Evolutionary conservation across 2,329 filamentous ascomycete species (phyloP).

Genomic region (Epicoccum sorghinum): DNA sequence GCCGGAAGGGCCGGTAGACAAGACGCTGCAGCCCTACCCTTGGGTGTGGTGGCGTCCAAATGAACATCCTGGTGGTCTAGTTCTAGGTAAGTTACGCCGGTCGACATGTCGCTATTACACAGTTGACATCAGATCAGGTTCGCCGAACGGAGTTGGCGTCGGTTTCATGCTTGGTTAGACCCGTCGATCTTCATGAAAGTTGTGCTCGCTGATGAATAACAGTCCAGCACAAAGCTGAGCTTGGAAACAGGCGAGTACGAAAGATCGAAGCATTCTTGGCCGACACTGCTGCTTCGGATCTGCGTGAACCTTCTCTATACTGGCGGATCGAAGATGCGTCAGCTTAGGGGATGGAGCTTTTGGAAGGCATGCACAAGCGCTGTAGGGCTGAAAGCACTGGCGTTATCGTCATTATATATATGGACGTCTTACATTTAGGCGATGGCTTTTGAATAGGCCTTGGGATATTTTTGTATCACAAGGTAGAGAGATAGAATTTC

Average conservation of each 20-base stretch:
- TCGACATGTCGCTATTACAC: not conserved
- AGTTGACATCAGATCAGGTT: not conserved
- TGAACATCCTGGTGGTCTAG: not conserved
- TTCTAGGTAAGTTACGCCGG: not conserved
- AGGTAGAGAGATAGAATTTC: too few species aligned
- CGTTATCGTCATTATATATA: too few species aligned
- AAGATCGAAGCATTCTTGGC: conserved; percentile 8
- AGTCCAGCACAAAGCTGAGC: conserved; percentile 10
- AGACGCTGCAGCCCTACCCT: conserved; percentile 4
- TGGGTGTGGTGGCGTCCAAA: not conserved
- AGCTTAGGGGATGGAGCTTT: not conserved
- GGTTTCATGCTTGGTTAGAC: conserved; percentile 5
- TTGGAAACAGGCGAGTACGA: conserved; percentile 4
- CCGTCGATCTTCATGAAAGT: not conserved
- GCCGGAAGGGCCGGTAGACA: not conserved
- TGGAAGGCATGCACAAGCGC: not conserved
- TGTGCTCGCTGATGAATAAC: not conserved
- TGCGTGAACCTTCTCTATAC: conserved; percentile 4
- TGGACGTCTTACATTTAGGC: too few species aligned
- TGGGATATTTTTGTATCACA: too few species aligned
- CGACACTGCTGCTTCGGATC: conserved; percentile 3
- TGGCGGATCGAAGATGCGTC: conserved; percentile 6
- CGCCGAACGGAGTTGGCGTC: conserved; percentile 10
- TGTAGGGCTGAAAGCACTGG: not conserved
- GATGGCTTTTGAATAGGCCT: too few species aligned